Base-by-base conservation (phyloP, 108 stramenopile genomes). In the Epipyxis sp. region DNA sequence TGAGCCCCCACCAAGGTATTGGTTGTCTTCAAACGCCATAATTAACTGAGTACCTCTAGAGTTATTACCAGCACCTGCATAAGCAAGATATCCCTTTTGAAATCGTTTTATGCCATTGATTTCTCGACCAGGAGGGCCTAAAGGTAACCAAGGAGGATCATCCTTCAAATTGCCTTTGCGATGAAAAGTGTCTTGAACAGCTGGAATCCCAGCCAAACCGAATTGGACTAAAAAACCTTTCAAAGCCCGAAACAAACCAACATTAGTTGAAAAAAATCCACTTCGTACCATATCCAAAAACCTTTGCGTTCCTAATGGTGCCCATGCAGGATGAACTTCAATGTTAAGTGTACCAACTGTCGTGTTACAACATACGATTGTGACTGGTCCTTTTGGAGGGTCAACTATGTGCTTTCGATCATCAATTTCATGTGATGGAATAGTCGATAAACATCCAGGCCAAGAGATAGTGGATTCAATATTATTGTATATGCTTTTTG, bases 1-100 rank as follows among this genome's bases (percentile, higher is more conserved):
- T 0, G 2, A 41, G 58, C 78, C 78, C 6, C 78, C 78, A 41
- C 78, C 58, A 3, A 78, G 67, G 13, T 39, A 59, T 20, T 41
- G 3, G 34, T 1, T 1, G 42, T 59, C 13, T 39, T 0, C 78
- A 1, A 78, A 35, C 0, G 67, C 62, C 6, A 78, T 16, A 32
- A 78, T 78, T 27, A 78, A 40, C 83, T 85, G 78, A 29, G 59
- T 78, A 30, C 78, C 78, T 39, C 78, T 42, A 2, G 78, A 78
- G 29, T 78, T 32, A 0, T 29, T 0, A 1, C 78, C 78, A 16
- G 40, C 78, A 0, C 78, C 78, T 1, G 78, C 78, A 20, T 78
- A 78, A 30, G 37, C 78, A 20, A 78, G 39, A 61, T 79, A 84
- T 39, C 84, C 84, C 34, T 83, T 81, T n/a, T 25, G 39, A 42